A percentile compares a stretch with the other conserved stretches of the same genome.
Evolutionary conservation across 768 basidiomycete genomes (phyloP).

Genomic region (Baorangia bicolor): DNA sequence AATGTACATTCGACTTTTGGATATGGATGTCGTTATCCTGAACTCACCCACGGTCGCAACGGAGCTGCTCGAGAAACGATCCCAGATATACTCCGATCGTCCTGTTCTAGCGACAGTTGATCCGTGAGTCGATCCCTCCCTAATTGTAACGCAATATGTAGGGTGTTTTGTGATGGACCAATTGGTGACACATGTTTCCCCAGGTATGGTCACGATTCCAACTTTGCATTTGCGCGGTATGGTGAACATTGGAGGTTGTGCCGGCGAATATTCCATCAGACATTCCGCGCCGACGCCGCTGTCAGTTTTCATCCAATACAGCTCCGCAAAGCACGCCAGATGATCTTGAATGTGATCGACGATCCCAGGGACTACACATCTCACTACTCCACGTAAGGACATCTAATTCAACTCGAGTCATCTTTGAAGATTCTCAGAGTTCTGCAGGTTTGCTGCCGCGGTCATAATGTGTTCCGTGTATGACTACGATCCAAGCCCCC

Average conservation of each 20-base stretch:
- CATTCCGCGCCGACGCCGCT: slow-evolving; percentile 3
- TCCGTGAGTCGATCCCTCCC: slow-evolving; percentile 12
- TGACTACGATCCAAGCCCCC: slow-evolving; percentile 20
- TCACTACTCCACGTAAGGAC: slow-evolving; percentile 11
- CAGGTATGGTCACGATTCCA: slow-evolving; percentile 18
- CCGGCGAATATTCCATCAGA: slow-evolving; percentile 19
- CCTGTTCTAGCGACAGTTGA: slow-evolving; percentile 32
- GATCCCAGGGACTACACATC: not conserved
- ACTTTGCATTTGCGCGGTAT: slow-evolving; percentile 11
- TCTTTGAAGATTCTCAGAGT: not conserved
- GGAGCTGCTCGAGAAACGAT: slow-evolving; percentile 49
- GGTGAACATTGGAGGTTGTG: slow-evolving; percentile 13
- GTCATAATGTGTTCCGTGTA: slow-evolving; percentile 23
- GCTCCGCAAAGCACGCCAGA: slow-evolving; percentile 4
- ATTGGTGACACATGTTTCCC: not conserved
- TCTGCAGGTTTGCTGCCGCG: slow-evolving; percentile 31
- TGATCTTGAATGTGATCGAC: slow-evolving; percentile 6
- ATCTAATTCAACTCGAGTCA: not conserved
- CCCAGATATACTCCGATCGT: slow-evolving; percentile 50
- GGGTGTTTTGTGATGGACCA: not conserved
- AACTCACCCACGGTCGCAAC: slow-evolving; percentile 41
- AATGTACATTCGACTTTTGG: slow-evolving; percentile 49
- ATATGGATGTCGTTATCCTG: slow-evolving; percentile 43
- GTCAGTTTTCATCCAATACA: slow-evolving; percentile 7
- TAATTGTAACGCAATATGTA: not conserved